Conservation (phyloP, 306 rosid genomes). For the Lathyrus sativus region DNA sequence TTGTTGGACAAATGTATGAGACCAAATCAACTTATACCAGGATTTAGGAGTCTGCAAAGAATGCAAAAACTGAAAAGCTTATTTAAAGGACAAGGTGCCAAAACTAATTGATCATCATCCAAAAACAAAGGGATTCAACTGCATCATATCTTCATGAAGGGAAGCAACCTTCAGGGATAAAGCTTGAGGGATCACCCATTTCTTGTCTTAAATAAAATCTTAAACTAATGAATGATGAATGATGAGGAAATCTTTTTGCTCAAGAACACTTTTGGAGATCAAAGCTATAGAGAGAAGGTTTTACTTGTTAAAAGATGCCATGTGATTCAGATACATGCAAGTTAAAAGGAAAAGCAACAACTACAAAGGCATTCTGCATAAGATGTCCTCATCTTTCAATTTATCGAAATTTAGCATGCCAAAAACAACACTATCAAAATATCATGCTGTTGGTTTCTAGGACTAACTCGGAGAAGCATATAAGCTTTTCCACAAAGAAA, state of each 20-base stretch:
- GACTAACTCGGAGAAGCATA: slow-evolving; percentile 70
- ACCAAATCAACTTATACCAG: too few relatives aligned
- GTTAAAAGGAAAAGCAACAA: not conserved
- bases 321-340: not conserved
- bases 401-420: not conserved
- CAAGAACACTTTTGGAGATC: not conserved
- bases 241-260: not conserved
- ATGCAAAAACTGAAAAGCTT: too few relatives aligned
- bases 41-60: too few relatives aligned
- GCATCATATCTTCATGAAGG: not conserved
- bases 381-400: not conserved
- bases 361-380: not conserved
- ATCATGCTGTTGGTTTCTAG: not conserved
- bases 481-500: slow-evolving; percentile 79
- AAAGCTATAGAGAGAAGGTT: not conserved
- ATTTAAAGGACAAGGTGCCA: not conserved
- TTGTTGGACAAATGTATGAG: not conserved
- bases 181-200: not conserved
- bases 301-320: not conserved
- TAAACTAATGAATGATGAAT: not conserved
- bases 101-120: not conserved
- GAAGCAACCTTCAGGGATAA: not conserved
- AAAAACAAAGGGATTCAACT: not conserved
- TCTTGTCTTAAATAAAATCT: not conserved
- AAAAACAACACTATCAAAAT: not conserved